phyloP scores from a whole-genome alignment of 1,284 basidiomycete genomes.

The Trametes hirsuta region DNA sequence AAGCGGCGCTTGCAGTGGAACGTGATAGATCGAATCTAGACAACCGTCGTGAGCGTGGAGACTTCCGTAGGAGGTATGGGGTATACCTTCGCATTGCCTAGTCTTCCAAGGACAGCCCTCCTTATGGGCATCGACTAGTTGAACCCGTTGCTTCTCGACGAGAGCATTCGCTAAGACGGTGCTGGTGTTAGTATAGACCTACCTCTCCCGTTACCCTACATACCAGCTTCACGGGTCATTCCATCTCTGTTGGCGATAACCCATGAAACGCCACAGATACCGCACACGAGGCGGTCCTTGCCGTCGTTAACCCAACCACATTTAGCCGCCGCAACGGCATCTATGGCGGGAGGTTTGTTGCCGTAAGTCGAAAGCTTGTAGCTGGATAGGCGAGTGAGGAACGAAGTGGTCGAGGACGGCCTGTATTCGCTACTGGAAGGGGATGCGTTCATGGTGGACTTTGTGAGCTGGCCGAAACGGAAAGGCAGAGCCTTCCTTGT shows the following conservation, averaged over 20 bases:
- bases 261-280: constrained; percentile 72
- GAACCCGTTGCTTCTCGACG: constrained; percentile 68
- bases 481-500: constrained; percentile 55
- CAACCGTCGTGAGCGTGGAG: neutral
- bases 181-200: constrained; percentile 27
- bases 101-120: constrained; percentile 81
- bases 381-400: constrained; percentile 71
- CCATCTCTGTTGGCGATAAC: constrained; percentile 66
- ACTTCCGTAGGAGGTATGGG: neutral
- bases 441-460: constrained; percentile 34
- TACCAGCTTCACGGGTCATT: constrained; percentile 75
- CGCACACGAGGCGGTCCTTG: constrained; percentile 74
- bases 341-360: constrained; percentile 71
- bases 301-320: constrained; percentile 81
- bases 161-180: constrained; percentile 57
- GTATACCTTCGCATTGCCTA: constrained; percentile 75
- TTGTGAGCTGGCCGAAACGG: constrained; percentile 32
- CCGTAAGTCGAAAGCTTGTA: constrained; percentile 79
- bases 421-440: constrained; percentile 63
- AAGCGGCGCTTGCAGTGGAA: constrained; percentile 68
- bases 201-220: constrained; percentile 38
- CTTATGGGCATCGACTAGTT: constrained; percentile 72
- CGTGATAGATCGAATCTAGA: constrained; percentile 72
- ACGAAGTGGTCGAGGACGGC: constrained; percentile 72
- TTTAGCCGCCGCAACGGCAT: constrained; percentile 76